A percentile compares a stretch with the other conserved stretches of the same genome.
Evolutionary conservation across 1,284 basidiomycete species (phyloP).

Genomic region (Exobasidium cylindrosporum): DNA sequence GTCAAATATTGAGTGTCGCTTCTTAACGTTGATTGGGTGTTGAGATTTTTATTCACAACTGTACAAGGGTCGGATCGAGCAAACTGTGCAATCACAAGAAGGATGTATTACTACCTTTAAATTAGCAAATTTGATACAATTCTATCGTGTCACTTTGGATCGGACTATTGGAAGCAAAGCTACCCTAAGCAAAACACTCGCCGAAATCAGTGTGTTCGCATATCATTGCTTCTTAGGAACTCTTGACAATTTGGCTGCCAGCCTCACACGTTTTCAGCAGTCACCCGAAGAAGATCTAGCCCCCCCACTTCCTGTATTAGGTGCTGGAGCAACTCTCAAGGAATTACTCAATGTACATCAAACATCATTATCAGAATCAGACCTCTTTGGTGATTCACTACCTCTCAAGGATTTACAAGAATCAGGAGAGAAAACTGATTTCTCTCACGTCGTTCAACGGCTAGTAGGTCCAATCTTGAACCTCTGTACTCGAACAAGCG

Average conservation of each 20-base stretch:
- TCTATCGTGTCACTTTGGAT: slow-evolving; percentile 87
- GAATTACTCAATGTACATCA: slow-evolving; percentile 37
- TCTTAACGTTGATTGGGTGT: not conserved
- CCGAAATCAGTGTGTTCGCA: slow-evolving; percentile 61
- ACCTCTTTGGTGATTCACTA: not conserved
- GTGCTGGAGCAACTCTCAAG: slow-evolving; percentile 29
- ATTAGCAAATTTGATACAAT: slow-evolving; percentile 87
- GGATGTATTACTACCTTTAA: slow-evolving; percentile 86
- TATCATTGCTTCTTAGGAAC: slow-evolving; percentile 36
- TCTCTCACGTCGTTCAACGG: slow-evolving; percentile 29
- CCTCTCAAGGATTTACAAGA: not conserved
- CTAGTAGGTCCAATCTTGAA: slow-evolving; percentile 34
- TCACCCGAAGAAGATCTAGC: slow-evolving; percentile 23
- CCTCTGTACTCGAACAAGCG: slow-evolving; percentile 27
- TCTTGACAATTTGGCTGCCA: slow-evolving; percentile 33
- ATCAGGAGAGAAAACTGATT: slow-evolving; percentile 15
- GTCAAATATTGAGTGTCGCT: too few species aligned
- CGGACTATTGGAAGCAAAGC: slow-evolving; percentile 82
- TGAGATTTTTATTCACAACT: too few species aligned
- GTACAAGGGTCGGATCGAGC: slow-evolving; percentile 82
- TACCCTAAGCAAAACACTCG: slow-evolving; percentile 70
- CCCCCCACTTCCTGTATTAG: slow-evolving; percentile 29
- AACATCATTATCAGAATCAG: slow-evolving; percentile 24
- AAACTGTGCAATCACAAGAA: slow-evolving; percentile 87
- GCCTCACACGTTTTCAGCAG: slow-evolving; percentile 29